Evolutionary conservation across 306 rosid genomes (phyloP).

Genomic region (Acacia confusa): DNA sequence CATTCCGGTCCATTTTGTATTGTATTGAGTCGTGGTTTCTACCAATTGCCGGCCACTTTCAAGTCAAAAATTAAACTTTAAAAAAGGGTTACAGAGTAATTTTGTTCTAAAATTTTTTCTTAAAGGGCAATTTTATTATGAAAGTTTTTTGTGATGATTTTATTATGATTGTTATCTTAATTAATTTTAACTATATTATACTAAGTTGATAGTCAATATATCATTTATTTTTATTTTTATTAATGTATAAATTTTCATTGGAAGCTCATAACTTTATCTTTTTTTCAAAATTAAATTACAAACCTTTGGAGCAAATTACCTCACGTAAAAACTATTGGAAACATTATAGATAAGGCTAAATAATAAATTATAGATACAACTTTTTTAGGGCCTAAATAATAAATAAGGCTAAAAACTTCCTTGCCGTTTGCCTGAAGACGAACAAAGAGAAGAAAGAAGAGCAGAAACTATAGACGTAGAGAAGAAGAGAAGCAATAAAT

Average conservation of each 20-base stretch:
- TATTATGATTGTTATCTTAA: fast-evolving
- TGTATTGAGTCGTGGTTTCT: no score
- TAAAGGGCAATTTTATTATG: no score
- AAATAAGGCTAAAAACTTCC: not conserved
- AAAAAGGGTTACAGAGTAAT: fast-evolving
- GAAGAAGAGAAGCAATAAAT: not conserved
- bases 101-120: no score
- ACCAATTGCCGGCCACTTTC: no score
- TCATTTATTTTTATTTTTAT: no score
- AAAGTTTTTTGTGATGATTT: no score
- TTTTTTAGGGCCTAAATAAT: not conserved
- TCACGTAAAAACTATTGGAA: not conserved
- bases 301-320: not conserved
- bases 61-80: no score
- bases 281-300: no score
- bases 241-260: no score
- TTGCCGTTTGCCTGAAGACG: not conserved
- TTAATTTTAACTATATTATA: no score
- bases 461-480: not conserved
- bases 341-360: not conserved
- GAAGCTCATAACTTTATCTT: no score
- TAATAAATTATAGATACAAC: not conserved
- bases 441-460: not conserved
- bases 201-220: fast-evolving
- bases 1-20: no score